Conservation (phyloP, 345 rosid genomes). For the Populus davidiana region DNA sequence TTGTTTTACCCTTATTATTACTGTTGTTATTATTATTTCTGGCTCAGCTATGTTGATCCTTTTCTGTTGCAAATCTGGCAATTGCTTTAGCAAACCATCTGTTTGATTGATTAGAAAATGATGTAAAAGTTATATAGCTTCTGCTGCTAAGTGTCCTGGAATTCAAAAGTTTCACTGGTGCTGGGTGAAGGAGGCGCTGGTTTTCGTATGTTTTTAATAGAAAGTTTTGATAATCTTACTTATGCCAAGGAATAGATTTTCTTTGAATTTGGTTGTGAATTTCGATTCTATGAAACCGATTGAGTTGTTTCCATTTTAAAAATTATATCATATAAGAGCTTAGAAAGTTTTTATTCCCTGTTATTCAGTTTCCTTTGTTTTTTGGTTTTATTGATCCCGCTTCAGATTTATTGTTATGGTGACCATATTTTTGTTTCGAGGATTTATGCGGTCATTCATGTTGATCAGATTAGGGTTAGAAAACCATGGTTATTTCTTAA, state of each 20-base stretch:
- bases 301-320: background rate
- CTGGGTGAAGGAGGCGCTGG: background rate
- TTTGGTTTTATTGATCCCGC: background rate
- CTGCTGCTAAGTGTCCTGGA: background rate
- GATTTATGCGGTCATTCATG: background rate
- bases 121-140: background rate
- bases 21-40: background rate
- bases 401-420: background rate
- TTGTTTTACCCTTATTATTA: background rate
- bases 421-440: background rate
- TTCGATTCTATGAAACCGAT: background rate
- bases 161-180: background rate
- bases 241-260: background rate
- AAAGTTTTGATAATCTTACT: background rate
- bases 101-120: slow-evolving; percentile 1
- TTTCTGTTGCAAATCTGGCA: background rate
- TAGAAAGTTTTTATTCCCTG: background rate
- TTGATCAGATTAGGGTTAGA: background rate
- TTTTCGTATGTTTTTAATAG: background rate
- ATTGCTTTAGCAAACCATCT: background rate
- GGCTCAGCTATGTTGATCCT: background rate
- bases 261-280: background rate
- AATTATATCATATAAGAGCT: background rate
- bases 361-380: background rate
- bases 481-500: background rate